Evolutionary conservation across 179 eudicot genomes (phyloP).

Genomic region (Dionaea muscipula): DNA sequence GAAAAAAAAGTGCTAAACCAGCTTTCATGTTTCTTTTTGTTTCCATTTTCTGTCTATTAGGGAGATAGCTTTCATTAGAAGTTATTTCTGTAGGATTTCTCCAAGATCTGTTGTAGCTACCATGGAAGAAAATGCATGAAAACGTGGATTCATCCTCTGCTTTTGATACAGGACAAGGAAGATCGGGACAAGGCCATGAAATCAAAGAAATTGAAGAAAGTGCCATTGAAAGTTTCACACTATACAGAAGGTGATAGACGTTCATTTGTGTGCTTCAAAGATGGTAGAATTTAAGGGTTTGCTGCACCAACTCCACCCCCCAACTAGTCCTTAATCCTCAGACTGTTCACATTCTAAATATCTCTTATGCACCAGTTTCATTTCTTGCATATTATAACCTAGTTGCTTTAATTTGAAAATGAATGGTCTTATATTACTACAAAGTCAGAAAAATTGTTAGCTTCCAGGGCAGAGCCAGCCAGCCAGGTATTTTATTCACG

Average conservation of each 20-base stretch:
- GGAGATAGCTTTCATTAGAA: too few relatives aligned
- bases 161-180: slow-evolving; percentile 14
- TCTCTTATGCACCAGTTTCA: slow-evolving; percentile 1
- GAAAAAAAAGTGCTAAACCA: too few relatives aligned
- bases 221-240: slow-evolving; percentile 7
- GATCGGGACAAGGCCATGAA: slow-evolving; percentile 18
- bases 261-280: slow-evolving; percentile 6
- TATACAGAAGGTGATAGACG: slow-evolving; percentile 7
- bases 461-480: too few relatives aligned
- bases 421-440: too few relatives aligned
- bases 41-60: too few relatives aligned
- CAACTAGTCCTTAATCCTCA: slow-evolving; percentile 29
- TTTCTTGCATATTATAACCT: background rate
- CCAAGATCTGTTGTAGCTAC: background rate
- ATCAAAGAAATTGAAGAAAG: slow-evolving; percentile 5
- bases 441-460: too few relatives aligned
- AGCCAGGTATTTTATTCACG: too few relatives aligned
- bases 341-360: slow-evolving; percentile 19
- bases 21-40: too few relatives aligned
- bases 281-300: slow-evolving; percentile 37
- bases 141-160: background rate
- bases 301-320: slow-evolving; percentile 57
- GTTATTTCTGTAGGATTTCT: background rate
- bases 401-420: background rate
- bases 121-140: background rate